Conservation (phyloP, 352 stramenopile genomes). For the Phytophthora hybrid region DNA sequence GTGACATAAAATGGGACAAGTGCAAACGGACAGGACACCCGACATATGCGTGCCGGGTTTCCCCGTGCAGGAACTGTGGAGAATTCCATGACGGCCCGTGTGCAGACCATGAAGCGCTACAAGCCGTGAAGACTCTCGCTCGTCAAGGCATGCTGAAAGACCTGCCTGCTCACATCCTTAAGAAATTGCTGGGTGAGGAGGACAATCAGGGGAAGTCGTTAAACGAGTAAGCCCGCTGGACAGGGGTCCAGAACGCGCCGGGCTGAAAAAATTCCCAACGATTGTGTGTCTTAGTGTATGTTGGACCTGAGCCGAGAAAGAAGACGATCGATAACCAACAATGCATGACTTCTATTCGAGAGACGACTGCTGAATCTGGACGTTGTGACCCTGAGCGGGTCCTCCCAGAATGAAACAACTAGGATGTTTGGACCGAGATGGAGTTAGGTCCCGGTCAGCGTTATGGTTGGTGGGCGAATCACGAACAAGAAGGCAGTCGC, state of each 20-base stretch:
- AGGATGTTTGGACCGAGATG: neutral
- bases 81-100: neutral
- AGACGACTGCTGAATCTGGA: constrained; percentile 5
- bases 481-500: neutral
- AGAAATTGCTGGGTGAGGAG: neutral
- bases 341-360: constrained; percentile 4
- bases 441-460: neutral
- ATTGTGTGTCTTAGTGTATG: too few relatives aligned
- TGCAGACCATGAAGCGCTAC: neutral
- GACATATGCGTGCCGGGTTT: neutral
- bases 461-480: constrained; percentile 5
- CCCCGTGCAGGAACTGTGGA: neutral
- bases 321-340: constrained; percentile 1
- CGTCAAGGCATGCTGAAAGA: constrained; percentile 4
- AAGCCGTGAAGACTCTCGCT: neutral
- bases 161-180: neutral
- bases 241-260: too few relatives aligned
- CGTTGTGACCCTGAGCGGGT: neutral
- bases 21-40: neutral
- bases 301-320: too few relatives aligned
- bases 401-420: neutral
- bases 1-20: neutral
- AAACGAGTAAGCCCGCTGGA: constrained; percentile 29
- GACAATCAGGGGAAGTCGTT: constrained; percentile 4
- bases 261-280: too few relatives aligned